Evolutionary conservation across 768 basidiomycete genomes (phyloP).

Genomic region (Trametes elegans): DNA sequence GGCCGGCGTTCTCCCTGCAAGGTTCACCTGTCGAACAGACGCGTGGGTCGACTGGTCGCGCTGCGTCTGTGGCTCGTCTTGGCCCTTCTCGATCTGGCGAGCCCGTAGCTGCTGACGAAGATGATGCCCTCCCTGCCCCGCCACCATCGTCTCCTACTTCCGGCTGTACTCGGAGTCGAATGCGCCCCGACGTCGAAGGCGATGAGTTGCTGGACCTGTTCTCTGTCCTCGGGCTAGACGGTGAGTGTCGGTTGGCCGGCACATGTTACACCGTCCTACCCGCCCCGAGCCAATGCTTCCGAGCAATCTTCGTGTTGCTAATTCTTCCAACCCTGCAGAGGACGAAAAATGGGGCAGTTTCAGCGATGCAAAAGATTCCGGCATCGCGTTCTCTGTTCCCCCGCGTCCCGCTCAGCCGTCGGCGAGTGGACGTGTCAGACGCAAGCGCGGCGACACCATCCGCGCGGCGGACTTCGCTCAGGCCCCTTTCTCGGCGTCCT

Average conservation of each 20-base stretch:
- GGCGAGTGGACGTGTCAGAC: background rate
- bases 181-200: constrained; percentile 5
- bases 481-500: constrained; percentile 12
- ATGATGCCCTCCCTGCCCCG: background rate
- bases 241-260: constrained; percentile 15
- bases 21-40: background rate
- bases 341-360: constrained; percentile 9
- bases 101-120: background rate
- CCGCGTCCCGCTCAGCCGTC: background rate
- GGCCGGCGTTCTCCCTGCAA: constrained; percentile 11
- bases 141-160: constrained; percentile 10
- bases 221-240: constrained; percentile 22
- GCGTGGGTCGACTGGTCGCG: background rate
- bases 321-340: background rate
- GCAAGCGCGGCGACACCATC: constrained; percentile 48
- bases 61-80: background rate
- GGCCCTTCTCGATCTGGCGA: background rate
- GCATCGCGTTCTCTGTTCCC: constrained; percentile 2
- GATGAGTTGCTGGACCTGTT: constrained; percentile 26
- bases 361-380: constrained; percentile 14
- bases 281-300: background rate
- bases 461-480: constrained; percentile 44
- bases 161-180: background rate
- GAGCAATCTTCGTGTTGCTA: background rate
- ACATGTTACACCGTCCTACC: too few species aligned